Base-by-base conservation (phyloP, 768 basidiomycete genomes). In the Trametopsis cervina region DNA sequence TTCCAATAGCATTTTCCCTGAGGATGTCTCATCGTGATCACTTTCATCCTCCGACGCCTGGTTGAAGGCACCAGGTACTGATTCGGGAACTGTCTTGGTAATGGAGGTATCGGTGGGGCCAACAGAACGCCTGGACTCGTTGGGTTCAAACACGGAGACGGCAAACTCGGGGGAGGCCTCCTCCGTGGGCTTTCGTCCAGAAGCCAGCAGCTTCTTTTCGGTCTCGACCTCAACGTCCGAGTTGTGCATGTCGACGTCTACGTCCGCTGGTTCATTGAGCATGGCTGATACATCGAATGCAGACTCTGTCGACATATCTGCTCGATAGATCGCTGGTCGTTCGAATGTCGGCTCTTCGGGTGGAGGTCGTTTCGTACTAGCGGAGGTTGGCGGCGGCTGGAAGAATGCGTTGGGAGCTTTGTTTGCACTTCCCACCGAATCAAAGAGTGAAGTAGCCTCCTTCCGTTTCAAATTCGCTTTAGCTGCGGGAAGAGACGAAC, bases 361-460 rank as follows among this genome's bases (percentile, higher is more conserved):
- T 21, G 13, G 40, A 46, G 56, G 48, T 5, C 56, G 56, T 18
- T 57, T 61, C 2, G 40, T 36, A 17, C 49, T 54, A 7, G 51
- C 43, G 12, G 50, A 49, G 37, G 23, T 39, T 1, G 60, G 46
- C 10, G 63, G 54, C 3, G 80, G 82, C 29, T 74, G 69, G 57
- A 79, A 86, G 59, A 87, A 87, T 3, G 85, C 85, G 53, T 86
- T 87, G 20, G 69, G 71, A 7, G 73, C 70, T 25, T 67, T 69
- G 42, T 73, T 74, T 1, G 83, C 81, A 21, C 71, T 73, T 15
- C 71, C 69, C 2, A 57, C 44, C 1, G 73, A 71, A 5, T 71
- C 69, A 47, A 81, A 78, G 2, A 70, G 49, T 12, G 60, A 60
- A 46, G 62, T 27, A 50, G 54, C 53, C 47, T 13, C 52, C 29